Evolutionary conservation across 495 filamentous ascomycete species (phyloP).

Genomic region (Cudoniella acicularis): DNA sequence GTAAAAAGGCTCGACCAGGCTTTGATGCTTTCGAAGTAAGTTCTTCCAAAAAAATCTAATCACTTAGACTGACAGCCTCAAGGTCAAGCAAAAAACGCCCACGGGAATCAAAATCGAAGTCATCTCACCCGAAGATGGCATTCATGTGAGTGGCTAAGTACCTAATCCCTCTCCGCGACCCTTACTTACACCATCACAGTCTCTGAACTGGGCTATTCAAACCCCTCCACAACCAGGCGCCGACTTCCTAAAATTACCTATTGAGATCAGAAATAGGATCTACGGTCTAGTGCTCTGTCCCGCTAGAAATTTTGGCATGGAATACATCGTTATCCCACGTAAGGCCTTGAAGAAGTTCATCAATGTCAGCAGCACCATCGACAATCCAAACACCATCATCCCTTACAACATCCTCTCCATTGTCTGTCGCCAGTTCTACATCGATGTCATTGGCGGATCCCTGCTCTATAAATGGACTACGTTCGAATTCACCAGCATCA

Average conservation of each 20-base stretch:
- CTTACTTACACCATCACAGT: not conserved
- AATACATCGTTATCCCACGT: not conserved
- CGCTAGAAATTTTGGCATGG: not conserved
- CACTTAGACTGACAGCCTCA: not conserved
- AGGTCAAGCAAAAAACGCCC: not conserved
- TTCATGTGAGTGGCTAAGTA: constrained; percentile 1
- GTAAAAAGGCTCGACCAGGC: not conserved
- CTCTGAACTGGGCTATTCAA: constrained; percentile 6
- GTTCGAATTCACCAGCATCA: constrained; percentile 7
- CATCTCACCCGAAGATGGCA: constrained; percentile 10
- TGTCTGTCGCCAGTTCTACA: constrained; percentile 13
- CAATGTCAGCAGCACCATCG: not conserved
- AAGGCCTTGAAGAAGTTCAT: constrained; percentile 5
- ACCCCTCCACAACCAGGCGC: not conserved
- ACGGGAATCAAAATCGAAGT: not conserved
- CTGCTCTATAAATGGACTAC: constrained; percentile 2
- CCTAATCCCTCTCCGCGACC: too few species aligned
- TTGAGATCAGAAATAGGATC: constrained; percentile 4
- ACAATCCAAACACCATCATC: not conserved
- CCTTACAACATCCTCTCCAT: not conserved
- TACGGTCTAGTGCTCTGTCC: constrained; percentile 1
- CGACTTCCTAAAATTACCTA: constrained; percentile 8
- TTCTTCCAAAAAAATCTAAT: too few species aligned
- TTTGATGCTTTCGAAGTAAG: constrained; percentile 17
- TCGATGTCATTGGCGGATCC: constrained; percentile 14